Base-by-base conservation (phyloP, 352 stramenopile species). In the Phytophthora europaea region DNA sequence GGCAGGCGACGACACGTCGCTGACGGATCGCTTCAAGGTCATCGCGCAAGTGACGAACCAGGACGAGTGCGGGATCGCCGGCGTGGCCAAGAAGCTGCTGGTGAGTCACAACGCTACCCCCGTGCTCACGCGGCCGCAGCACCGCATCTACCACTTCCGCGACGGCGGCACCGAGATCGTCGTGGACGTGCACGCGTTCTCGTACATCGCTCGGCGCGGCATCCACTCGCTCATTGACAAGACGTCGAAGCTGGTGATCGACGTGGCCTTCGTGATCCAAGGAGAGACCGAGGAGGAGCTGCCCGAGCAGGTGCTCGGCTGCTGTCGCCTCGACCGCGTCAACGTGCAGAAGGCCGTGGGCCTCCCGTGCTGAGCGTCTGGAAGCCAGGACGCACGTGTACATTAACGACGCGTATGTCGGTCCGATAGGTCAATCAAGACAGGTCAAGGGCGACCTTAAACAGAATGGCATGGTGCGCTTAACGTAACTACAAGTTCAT, bases 281-380 rank as follows among this genome's bases (percentile, higher is more conserved):
- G 91, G 92, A 34, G 91, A 98, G 69, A 88, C 85, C 1, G 89
- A 97, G 20, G 88, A 97, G 31, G 91, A 98, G 59, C 69, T 98
- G 26, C 92, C 92, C 1, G 92, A 98, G 72, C 88, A 91, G 67
- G 83, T 96, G 43, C 78, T 98, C 2, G 92, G 88, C 38, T 95
- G 91, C 66, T 94, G 87, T 60, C 87, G 91, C 31, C 80, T 97
- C 26, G 88, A 96, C 63, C 80, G 82, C 48, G 61, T 93, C 1
- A 90, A 97, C 57, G 76, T 95, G 10, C 55, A 85, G 20, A 83
- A 87, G 28, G 90, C 91, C 1, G 83, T 84, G 67, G 70, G 81
- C 12, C 67, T 96, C 45, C 83, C 86, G 23, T 73, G 50, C 20
- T 84, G 28, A 70, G 16, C 53, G n/a, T 47, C 2, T 36, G 13